Base-by-base conservation (phyloP, 495 filamentous ascomycete species). In the Letharia columbiana region DNA sequence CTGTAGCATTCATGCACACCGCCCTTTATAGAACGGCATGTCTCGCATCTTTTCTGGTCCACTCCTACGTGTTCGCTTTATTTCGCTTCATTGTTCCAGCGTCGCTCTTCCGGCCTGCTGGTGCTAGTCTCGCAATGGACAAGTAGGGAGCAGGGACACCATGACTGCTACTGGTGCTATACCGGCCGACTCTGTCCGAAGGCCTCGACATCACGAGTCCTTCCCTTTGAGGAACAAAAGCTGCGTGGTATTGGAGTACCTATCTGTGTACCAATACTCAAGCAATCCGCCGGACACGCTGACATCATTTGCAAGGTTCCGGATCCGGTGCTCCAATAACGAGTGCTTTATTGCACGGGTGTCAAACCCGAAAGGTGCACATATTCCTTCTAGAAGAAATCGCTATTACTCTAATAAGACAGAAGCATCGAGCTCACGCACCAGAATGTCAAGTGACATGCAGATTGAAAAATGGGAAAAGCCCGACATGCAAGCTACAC, bases 41-140 rank as follows among this genome's bases (percentile, higher is more conserved):
- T 59, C 42, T 50, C 54, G 63, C 63, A 65, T 35, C 18, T 35
- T 59, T 60, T 45, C 40, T 56, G 42, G n/a, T 57, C 54, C 54
- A 57, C 33, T 57, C 54, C 20, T 57, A 37, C 17, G 33, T 33
- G 33, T 5, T 57, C 33, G 54, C 33, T 37, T 11, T 6, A 1
- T 37, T 35, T 11, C 54, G 42, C 56, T 59, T 39, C 44, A 39
- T 65, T 33, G 12, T 37, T 45, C 13, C 56, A 57, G 54, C 45
- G 60, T 65, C 63, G 60, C 31, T 33, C 28, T 62, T 28, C 42
- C 20, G 40, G 12, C 17, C 20, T 31, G 31, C 13, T 5, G 41
- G 33, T 60, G 33, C 63, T 65, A 65, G 63, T 60, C 56, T 23
- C 42, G 33, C 63, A 40, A 65, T 45, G 56, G 56, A 9, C 54